Base-by-base conservation (phyloP, 345 rosid genomes). In the Brassica incana region DNA sequence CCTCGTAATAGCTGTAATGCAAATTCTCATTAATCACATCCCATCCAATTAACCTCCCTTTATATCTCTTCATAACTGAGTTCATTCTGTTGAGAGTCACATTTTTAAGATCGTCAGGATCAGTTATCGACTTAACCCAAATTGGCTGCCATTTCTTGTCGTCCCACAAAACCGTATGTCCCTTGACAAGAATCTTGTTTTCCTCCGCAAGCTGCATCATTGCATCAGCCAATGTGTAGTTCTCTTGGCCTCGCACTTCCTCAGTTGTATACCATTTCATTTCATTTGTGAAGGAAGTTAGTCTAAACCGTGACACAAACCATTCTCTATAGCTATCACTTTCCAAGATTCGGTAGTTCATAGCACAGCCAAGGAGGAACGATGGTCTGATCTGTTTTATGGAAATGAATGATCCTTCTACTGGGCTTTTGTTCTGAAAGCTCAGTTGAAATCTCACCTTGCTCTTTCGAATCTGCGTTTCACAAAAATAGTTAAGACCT, bases 181-280 rank as follows among this genome's bases (percentile, higher is more conserved):
- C 95, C 71, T 92, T 82, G 16, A 90, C 83, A 1, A 77, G 65
- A 62, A 93, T 80, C n/a, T 45, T 77, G 20, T 88, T 83, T 18
- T 83, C 68, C 71, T 80, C 50, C 15, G 86, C 72, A 36, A 91
- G 85, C 8, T 50, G 18, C 20, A 93, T 50, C 97, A 90, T 91
- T 60, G 84, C 69, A 52, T 91, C 98, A 3, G 93, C 78, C 12
- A 62, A 12, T 0, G 88, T 84, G 52, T 91, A 91, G 86, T 93
- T 85, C 68, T 90, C 95, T 11, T 40, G 68, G n/a, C 97, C 95
- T 73, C 67, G 88, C 35, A 43, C 82, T 67, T 2, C 67, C 82
- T 90, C 93, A 0, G 85, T 93, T 84, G 87, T 85, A 77, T 90
- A 93, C 98, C 98, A 93, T 59, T 93, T 93, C 97, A 93, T 91